phyloP scores from a whole-genome alignment of 148 eudicot species.

The Rhododendron molle region DNA sequence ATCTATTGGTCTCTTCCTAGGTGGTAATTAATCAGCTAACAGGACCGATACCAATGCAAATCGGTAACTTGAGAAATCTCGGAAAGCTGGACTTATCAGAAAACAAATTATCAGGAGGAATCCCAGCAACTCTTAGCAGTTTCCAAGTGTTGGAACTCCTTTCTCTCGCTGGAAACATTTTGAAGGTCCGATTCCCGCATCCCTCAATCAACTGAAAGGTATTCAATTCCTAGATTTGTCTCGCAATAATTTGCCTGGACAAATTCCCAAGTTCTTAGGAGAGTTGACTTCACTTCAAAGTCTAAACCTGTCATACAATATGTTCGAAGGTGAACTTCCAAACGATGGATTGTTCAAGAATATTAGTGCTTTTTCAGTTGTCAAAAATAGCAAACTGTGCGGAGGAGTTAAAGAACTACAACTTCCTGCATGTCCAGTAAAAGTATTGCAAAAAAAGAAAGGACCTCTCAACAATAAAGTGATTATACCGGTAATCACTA shows the following conservation, averaged over 20 bases:
- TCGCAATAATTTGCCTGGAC: conserved; percentile 13
- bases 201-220: neutral
- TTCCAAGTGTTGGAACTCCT: conserved; percentile 7
- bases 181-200: conserved; percentile 13
- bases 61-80: conserved; percentile 9
- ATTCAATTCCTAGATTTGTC: conserved; percentile 14
- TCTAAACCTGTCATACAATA: conserved; percentile 16
- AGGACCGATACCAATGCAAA: conserved; percentile 6
- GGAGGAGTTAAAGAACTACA: conserved; percentile 12
- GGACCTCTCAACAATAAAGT: neutral
- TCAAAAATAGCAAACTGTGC: conserved; percentile 17
- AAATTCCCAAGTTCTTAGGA: conserved; percentile 4
- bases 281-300: neutral
- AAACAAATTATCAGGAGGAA: conserved; percentile 14
- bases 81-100: neutral
- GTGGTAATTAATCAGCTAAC: neutral
- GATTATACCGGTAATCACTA: neutral
- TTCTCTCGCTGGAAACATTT: conserved; percentile 4
- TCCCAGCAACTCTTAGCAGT: conserved; percentile 4
- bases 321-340: conserved; percentile 21
- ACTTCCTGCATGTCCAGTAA: neutral
- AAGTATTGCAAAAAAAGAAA: neutral
- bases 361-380: conserved; percentile 7
- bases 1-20: neutral
- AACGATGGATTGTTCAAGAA: conserved; percentile 14